Percentiles rank a stretch among this genome's conserved stretches.
phyloP scores from a whole-genome alignment of 2,329 filamentous ascomycete species.

The Proliferodiscus dingleyae region DNA sequence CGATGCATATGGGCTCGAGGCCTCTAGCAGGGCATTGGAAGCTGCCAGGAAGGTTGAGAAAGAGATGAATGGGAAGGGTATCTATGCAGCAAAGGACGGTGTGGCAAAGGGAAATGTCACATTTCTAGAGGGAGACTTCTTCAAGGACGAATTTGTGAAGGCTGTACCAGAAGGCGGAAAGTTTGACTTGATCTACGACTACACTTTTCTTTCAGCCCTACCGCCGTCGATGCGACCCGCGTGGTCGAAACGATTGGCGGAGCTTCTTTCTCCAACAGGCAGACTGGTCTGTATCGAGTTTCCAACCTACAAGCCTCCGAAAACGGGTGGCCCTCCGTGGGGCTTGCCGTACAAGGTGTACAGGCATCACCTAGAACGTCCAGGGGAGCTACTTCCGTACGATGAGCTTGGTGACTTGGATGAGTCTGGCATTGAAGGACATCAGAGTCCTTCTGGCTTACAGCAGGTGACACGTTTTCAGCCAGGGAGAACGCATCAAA shows the following conservation, averaged over 20 bases:
- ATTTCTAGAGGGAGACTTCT: constrained; percentile 64
- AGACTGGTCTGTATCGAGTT: constrained; percentile 68
- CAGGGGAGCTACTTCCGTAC: constrained; percentile 64
- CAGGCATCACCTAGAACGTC: constrained; percentile 62
- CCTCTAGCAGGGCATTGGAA: constrained; percentile 35
- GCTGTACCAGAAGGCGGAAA: constrained; percentile 35
- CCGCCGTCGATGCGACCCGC: constrained; percentile 46
- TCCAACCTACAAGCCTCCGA: constrained; percentile 65
- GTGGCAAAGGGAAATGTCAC: constrained; percentile 45
- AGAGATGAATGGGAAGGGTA: constrained; percentile 33
- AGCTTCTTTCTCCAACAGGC: constrained; percentile 46
- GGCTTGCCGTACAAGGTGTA: constrained; percentile 66
- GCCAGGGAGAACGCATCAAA: constrained; percentile 45
- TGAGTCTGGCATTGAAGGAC: constrained; percentile 42
- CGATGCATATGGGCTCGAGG: constrained; percentile 69
- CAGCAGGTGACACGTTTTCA: constrained; percentile 45
- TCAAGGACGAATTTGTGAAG: constrained; percentile 52
- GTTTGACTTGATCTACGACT: constrained; percentile 65
- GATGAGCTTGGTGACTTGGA: constrained; percentile 47
- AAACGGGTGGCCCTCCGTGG: constrained; percentile 67
- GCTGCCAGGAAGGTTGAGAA: constrained; percentile 42
- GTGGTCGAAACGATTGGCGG: constrained; percentile 50
- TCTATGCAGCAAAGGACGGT: constrained; percentile 40
- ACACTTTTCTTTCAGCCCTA: constrained; percentile 60
- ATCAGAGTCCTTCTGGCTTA: constrained; percentile 36